These are phyloP conservation scores for Phanerochaete sordida DNA, from an alignment of 768 basidiomycete genomes.

Conservation along the genomic window DNA sequence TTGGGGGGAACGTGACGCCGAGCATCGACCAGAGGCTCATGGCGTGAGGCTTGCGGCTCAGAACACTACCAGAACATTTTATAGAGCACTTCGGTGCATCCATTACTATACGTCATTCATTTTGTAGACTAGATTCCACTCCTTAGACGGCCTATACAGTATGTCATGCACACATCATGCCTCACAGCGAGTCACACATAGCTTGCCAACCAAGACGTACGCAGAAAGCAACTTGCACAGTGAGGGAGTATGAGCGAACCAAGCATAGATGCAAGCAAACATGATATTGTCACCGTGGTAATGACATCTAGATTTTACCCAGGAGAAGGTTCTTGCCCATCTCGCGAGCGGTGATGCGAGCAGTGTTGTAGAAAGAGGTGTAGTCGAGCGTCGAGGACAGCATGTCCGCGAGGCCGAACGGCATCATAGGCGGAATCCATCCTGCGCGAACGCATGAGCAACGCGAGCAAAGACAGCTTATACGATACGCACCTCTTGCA, in stretches of 20 bases:
- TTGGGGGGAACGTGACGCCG: slow-evolving; percentile 6
- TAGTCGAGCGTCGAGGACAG: slow-evolving; percentile 88
- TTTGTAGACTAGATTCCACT: too few species aligned
- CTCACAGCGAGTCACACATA: too few species aligned
- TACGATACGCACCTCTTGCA: slow-evolving; percentile 65
- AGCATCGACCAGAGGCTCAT: slow-evolving; percentile 20
- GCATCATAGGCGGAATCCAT: slow-evolving; percentile 97
- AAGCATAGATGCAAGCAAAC: background rate
- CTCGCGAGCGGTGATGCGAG: slow-evolving; percentile 75
- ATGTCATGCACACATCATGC: too few species aligned
- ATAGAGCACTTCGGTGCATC: background rate
- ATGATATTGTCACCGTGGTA: background rate
- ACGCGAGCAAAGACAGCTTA: background rate
- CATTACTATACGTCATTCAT: background rate
- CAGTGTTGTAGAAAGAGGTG: slow-evolving; percentile 75
- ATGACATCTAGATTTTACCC: slow-evolving; percentile 70
- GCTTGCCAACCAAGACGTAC: too few species aligned
- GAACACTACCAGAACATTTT: background rate
- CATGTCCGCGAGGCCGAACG: slow-evolving; percentile 87
- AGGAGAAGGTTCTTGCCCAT: slow-evolving; percentile 77
- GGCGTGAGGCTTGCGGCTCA: background rate
- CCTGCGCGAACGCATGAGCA: slow-evolving; percentile 42
- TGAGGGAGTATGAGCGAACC: too few species aligned
- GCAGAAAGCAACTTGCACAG: too few species aligned
- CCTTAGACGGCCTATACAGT: too few species aligned